These are phyloP conservation scores for Allium fistulosum DNA, from an alignment of 106 monocot species.

Conservation along the genomic window DNA sequence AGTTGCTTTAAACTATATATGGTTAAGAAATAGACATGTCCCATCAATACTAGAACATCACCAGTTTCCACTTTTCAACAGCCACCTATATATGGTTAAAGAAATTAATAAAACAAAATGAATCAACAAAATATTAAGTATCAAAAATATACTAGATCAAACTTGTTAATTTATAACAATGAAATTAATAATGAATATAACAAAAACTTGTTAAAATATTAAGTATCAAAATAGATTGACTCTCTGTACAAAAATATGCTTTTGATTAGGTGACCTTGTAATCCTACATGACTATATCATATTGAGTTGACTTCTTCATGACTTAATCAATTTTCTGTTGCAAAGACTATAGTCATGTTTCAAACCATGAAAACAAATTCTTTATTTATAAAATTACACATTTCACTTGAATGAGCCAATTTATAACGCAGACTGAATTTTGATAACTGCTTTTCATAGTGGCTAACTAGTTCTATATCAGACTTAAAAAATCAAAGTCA, in stretches of 20 bases:
- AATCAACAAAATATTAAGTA: too few relatives aligned
- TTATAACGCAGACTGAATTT: not conserved
- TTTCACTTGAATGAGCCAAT: not conserved
- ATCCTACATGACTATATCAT: not conserved
- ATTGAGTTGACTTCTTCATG: not conserved
- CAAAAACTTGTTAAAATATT: too few relatives aligned
- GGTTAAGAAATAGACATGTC: too few relatives aligned
- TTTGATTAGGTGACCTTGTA: conserved; percentile 17
- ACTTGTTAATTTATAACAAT: too few relatives aligned
- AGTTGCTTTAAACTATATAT: too few relatives aligned
- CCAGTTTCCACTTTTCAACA: too few relatives aligned
- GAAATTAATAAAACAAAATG: too few relatives aligned
- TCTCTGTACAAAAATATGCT: conserved; percentile 4
- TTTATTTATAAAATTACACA: not conserved
- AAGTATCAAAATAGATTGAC: conserved; percentile 3
- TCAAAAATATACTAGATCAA: too few relatives aligned
- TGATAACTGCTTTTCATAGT: not conserved
- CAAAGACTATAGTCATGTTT: not conserved
- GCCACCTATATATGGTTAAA: too few relatives aligned
- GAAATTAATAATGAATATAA: too few relatives aligned
- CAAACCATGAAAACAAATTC: not conserved
- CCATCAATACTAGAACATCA: too few relatives aligned
- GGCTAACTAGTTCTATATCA: not conserved
- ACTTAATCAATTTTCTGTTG: not conserved
- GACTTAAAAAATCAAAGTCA: not conserved